A percentile compares a stretch with the other conserved stretches of the same genome.
phyloP scores from a whole-genome alignment of 1,139 yeast genomes.

The Suhomyces coccinellae region DNA sequence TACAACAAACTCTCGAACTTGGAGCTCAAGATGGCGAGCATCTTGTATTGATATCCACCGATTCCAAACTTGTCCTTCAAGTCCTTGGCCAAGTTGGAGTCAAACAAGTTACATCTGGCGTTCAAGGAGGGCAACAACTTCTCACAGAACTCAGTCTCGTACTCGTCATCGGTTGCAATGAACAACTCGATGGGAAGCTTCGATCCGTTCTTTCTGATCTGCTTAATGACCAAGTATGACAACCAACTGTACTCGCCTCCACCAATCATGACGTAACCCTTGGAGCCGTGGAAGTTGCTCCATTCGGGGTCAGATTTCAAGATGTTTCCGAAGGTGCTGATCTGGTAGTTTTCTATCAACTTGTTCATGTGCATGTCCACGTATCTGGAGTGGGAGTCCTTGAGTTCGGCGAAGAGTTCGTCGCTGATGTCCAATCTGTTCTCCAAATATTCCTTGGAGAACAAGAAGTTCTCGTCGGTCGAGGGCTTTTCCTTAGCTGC shows the following conservation, averaged over 20 bases:
- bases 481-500: constrained; percentile 36
- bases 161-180: constrained; percentile 50
- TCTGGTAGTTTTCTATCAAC: constrained; percentile 29
- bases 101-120: constrained; percentile 56
- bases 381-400: constrained; percentile 34
- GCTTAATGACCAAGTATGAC: constrained; percentile 44
- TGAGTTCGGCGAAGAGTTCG: constrained; percentile 30
- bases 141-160: constrained; percentile 55
- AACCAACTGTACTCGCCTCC: constrained; percentile 50
- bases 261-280: constrained; percentile 46
- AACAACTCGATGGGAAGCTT: constrained; percentile 47
- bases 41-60: constrained; percentile 63
- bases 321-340: constrained; percentile 43
- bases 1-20: constrained; percentile 59
- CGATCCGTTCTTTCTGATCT: constrained; percentile 42
- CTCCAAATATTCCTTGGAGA: constrained; percentile 41
- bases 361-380: constrained; percentile 32
- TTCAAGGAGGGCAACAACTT: constrained; percentile 48
- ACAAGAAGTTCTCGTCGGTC: constrained; percentile 27
- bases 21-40: constrained; percentile 60
- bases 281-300: constrained; percentile 34
- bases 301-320: constrained; percentile 37
- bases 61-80: constrained; percentile 35
- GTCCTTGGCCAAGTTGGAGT: constrained; percentile 26
- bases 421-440: constrained; percentile 41